Base-by-base conservation (phyloP, 2,329 filamentous ascomycete species). In the Colletotrichum coccodes region DNA sequence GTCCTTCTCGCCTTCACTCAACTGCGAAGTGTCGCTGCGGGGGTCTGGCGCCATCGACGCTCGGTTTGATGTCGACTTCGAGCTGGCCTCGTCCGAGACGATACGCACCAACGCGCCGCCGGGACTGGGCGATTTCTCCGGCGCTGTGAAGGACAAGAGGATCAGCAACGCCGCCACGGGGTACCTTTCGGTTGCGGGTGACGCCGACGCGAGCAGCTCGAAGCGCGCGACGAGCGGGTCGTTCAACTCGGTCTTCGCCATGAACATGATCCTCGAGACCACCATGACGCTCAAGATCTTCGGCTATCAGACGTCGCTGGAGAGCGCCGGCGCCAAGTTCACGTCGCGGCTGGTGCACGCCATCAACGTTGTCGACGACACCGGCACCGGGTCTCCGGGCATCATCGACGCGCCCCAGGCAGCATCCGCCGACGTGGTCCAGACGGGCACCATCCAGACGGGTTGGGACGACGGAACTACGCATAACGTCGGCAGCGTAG, bases 241-340 rank as follows among this genome's bases (percentile, higher is more conserved):
- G n/a, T n/a, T n/a, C n/a, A n/a, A n/a, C n/a, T n/a, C n/a, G n/a
- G 36, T 56, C 12, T 56, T 56, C 34, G 53, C 53, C 53, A 7
- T 56, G 30, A 56, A 42, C 26, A 26, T 56, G 53, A 38, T 56
- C 14, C 53, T 56, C 12, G 53, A 56, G 53, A 26, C 53, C 21
- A 26, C 26, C 23, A 56, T 56, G 53, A 26, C 14, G 34, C 53
- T 56, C 36, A 56, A 56, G 53, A n/a, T 56, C 11, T 56, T 56
- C 26, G 53, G 53, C 16, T 42, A 56, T 21, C 21, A n/a, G n/a
- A 56, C 53, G 36, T 26, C 53, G 3, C 53, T 56, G 53, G n/a
- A 56, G 53, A 26, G 40, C 2, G 53, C 53, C 3, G 53, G 53
- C 14, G 53, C 53, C 53, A 56, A 56, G n/a, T 56, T 56, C 53